phyloP scores from a whole-genome alignment of 495 filamentous ascomycete genomes.

The Cercophora scortea region DNA sequence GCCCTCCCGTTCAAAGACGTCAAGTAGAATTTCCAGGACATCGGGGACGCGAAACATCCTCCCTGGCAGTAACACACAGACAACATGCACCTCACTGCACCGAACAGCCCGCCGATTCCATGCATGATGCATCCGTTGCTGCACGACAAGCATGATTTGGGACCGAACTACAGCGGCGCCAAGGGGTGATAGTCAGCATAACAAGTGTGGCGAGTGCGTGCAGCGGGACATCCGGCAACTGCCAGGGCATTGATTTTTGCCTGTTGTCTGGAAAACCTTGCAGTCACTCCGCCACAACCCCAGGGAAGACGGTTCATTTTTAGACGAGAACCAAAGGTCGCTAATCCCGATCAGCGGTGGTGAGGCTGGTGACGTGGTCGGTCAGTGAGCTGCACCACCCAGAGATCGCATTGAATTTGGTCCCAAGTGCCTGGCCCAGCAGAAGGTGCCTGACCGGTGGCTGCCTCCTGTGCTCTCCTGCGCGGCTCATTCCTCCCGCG shows the following conservation, averaged over 20 bases:
- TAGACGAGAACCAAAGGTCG: background rate
- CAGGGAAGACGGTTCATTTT: background rate
- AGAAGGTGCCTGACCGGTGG: background rate
- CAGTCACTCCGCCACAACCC: slow-evolving; percentile 23
- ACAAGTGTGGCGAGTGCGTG: slow-evolving; percentile 10
- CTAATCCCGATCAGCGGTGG: slow-evolving; percentile 2
- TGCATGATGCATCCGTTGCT: background rate
- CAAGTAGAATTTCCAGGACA: background rate
- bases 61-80: background rate
- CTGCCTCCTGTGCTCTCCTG: background rate
- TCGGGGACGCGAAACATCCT: background rate
- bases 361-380: slow-evolving; percentile 28
- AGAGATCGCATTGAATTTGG: too few species aligned
- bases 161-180: background rate
- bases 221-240: slow-evolving; percentile 1
- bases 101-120: too few species aligned
- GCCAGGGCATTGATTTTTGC: background rate
- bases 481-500: too few species aligned
- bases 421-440: too few species aligned
- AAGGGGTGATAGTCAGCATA: background rate
- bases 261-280: background rate
- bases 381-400: too few species aligned
- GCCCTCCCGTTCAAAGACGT: background rate
- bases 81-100: too few species aligned
- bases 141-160: slow-evolving; percentile 6